phyloP scores from a whole-genome alignment of 805 yeast species.

The Maudiozyma serrabonitensis region DNA sequence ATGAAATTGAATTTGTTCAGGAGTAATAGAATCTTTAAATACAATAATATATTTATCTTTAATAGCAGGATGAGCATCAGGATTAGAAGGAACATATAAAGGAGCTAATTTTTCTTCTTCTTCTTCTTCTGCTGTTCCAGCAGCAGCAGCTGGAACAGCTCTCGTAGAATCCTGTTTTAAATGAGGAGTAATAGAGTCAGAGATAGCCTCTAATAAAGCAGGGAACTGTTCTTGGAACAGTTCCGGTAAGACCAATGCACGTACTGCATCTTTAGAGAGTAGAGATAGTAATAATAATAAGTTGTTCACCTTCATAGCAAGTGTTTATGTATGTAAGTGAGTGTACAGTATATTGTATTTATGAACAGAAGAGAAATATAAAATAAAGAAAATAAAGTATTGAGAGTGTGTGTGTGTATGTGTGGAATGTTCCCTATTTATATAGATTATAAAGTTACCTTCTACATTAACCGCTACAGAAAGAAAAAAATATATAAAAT shows the following conservation, averaged over 20 bases:
- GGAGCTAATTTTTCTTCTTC: background rate
- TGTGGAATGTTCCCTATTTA: no score
- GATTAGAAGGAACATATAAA: conserved; percentile 23
- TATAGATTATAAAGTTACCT: no score
- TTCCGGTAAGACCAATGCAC: background rate
- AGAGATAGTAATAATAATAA: background rate
- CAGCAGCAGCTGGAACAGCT: background rate
- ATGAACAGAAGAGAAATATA: background rate
- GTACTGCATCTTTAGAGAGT: background rate
- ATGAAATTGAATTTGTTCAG: conserved; percentile 53
- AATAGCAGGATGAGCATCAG: conserved; percentile 31
- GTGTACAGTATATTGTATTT: background rate
- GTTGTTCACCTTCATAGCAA: background rate
- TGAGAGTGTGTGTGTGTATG: no score
- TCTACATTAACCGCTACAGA: no score
- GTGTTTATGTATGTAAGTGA: background rate
- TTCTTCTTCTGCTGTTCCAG: background rate
- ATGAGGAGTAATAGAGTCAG: background rate
- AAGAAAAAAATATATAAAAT: no score
- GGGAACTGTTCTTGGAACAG: background rate
- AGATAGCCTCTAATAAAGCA: background rate
- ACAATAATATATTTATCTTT: conserved; percentile 80
- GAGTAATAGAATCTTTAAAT: conserved; percentile 54
- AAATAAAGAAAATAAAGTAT: background rate
- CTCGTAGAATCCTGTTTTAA: background rate